Percentiles rank a stretch among this genome's conserved stretches.
phyloP scores from a whole-genome alignment of 768 basidiomycete species.

The Sistotremastrum suecicum region DNA sequence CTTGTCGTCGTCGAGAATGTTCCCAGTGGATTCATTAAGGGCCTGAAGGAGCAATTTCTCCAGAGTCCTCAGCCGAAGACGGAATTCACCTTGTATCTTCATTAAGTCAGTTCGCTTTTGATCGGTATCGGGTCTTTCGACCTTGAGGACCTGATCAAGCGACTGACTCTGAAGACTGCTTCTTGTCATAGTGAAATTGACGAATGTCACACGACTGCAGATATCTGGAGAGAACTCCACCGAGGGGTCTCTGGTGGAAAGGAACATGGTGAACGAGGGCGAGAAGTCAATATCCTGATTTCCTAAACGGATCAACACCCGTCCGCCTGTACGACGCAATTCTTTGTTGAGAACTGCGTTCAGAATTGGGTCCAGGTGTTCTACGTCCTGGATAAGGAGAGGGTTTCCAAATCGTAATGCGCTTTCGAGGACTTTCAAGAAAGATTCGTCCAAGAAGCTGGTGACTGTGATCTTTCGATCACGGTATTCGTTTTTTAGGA shows the following conservation, averaged over 20 bases:
- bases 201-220: conserved; percentile 91
- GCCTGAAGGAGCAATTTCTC: conserved; percentile 90
- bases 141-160: conserved; percentile 90
- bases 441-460: conserved; percentile 96
- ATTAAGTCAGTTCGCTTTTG: conserved; percentile 90
- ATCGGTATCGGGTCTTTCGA: conserved; percentile 94
- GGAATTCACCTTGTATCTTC: conserved; percentile 98
- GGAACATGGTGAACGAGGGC: conserved; percentile 99
- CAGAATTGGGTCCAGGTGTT: conserved; percentile 92
- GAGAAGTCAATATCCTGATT: conserved; percentile 99
- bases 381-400: conserved; percentile 93
- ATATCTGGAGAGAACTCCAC: conserved; percentile 98
- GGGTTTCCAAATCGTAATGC: conserved; percentile 99
- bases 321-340: conserved; percentile 89
- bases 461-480: conserved; percentile 96
- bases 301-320: conserved; percentile 90
- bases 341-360: conserved; percentile 97
- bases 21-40: conserved; percentile 91
- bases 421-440: conserved; percentile 96
- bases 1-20: conserved; percentile 97
- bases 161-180: conserved; percentile 98
- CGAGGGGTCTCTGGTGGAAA: conserved; percentile 92
- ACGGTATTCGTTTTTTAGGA: conserved; percentile 87
- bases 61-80: conserved; percentile 77
- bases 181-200: conserved; percentile 97